Base-by-base conservation (phyloP, 495 filamentous ascomycete genomes). In the Aspergillus incahuasiensis region DNA sequence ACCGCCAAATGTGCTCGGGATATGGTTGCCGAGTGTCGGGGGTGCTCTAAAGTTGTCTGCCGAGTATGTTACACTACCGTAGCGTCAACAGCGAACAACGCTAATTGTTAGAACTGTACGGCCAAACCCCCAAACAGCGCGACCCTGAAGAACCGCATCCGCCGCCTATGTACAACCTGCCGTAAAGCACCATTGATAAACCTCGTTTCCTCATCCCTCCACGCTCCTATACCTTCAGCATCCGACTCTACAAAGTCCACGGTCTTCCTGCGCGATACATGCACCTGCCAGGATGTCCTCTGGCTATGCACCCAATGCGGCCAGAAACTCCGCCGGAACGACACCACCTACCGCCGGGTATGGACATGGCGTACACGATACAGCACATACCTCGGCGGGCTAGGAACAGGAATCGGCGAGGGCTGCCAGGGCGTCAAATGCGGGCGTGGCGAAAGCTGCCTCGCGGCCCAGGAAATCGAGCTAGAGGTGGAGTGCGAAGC, bases 281-380 rank as follows among this genome's bases (percentile, higher is more conserved):
- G 91, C 70, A 78, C 71, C 9, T 96, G 91, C 68, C 70, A 76
- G 3, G 73, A 79, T 20, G 75, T 77, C 2, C 78, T 91, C 54
- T 94, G 89, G 86, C 79, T 96, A 22, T 96, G 91, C 68, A 79
- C 85, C 42, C 79, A 83, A 5, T 95, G 91, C 64, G 91, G 90
- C 2, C 77, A 84, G 56, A 75, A 77, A 12, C 80, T 94, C 38
- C 77, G 82, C 21, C 80, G 75, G 40, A 79, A 80, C 16, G 90
- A 96, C 63, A 80, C 79, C 13, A 86, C 85, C 25, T 95, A 96
- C 69, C 74, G 80, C 38, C 85, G 87, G 34, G 86, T 90, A 34
- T 96, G 91, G 91, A 83, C 76, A 19, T 96, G 91, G 91, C 86
- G 91, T 18, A 90, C 83, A 20, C 81, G 87, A n/a, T 96, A 95